These are phyloP conservation scores for Brassica balearica DNA, from an alignment of 441 rosid species.

Conservation along the genomic window DNA sequence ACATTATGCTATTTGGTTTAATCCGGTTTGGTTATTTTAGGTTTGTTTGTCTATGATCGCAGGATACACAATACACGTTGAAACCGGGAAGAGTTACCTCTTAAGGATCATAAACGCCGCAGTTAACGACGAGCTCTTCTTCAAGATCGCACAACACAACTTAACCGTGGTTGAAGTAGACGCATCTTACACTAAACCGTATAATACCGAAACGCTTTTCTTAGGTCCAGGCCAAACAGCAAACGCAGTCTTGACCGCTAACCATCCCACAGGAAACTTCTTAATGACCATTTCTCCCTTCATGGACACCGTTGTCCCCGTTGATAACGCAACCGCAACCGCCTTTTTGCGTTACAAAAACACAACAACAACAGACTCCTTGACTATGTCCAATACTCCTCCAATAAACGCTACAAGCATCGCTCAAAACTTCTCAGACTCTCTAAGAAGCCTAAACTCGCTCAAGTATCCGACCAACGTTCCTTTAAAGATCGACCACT, in stretches of 20 bases:
- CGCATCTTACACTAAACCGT: constrained; percentile 76
- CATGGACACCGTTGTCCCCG: constrained; percentile 72
- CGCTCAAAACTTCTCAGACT: constrained; percentile 51
- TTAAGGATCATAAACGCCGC: constrained; percentile 82
- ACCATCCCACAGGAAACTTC: constrained; percentile 55
- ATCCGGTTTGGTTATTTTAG: not conserved
- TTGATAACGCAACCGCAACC: constrained; percentile 62
- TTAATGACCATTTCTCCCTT: constrained; percentile 71
- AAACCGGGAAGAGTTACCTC: constrained; percentile 65
- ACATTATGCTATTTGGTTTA: not conserved
- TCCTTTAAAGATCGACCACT: constrained; percentile 62
- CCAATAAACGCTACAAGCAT: constrained; percentile 54
- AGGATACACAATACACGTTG: constrained; percentile 54
- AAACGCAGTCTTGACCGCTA: constrained; percentile 62
- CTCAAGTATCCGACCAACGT: constrained; percentile 58
- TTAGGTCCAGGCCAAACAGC: constrained; percentile 80
- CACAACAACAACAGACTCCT: constrained; percentile 62
- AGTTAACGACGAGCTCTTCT: constrained; percentile 87
- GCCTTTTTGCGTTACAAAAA: constrained; percentile 46
- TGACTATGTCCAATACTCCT: constrained; percentile 60
- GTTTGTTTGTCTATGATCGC: constrained; percentile 14
- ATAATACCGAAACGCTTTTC: constrained; percentile 58
- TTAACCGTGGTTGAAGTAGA: constrained; percentile 74
- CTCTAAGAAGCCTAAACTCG: constrained; percentile 74
- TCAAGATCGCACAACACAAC: constrained; percentile 79